Base-by-base conservation (phyloP, 257 asterid genomes). In the Forsythia suspensa region DNA sequence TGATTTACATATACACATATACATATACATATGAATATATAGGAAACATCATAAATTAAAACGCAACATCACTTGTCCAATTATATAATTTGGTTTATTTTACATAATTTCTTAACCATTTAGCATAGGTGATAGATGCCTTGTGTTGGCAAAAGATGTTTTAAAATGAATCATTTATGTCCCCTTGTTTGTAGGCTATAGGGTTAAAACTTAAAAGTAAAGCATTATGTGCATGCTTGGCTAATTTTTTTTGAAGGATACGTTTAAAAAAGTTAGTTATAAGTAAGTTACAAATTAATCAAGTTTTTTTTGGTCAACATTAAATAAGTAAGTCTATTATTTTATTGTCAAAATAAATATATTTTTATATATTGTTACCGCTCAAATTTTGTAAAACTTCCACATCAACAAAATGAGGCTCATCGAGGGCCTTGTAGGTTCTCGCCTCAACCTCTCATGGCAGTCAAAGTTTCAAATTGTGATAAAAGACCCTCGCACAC, bases 101-200 rank as follows among this genome's bases (percentile, higher is more conserved):
- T 15, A 42, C 84, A 85, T 79, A 79, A 85, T 85, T 79, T 78
- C 77, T 63, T 43, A 73, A 42, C 78, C 81, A 82, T 82, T 74
- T 82, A 76, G 79, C 83, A 75, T 82, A 46, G 83, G 68, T 80
- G 57, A 82, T 82, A 74, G 78, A 82, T 78, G 76, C 59, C 75
- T 77, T 8, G 39, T 85, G 86, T 79, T 85, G 86, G 84, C 59
- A 82, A 85, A 82, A 79, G 79, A 82, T 76, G 82, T 77, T 72
- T 72, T 15, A 34, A 51, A 57, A 76, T 75, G 71, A 80, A 76
- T 81, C 18, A 73, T 46, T 73, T 80, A 74, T 77, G 88, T 79
- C 73, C 81, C 86, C 88, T 80, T 80, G 66, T 72, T 80, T 65
- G 48, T 79, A 20, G 76, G 70, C 76, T 74, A 41, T 15, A 29